Conservation (phyloP, 2,329 filamentous ascomycete genomes). For the Aphanoascus verrucosus region DNA sequence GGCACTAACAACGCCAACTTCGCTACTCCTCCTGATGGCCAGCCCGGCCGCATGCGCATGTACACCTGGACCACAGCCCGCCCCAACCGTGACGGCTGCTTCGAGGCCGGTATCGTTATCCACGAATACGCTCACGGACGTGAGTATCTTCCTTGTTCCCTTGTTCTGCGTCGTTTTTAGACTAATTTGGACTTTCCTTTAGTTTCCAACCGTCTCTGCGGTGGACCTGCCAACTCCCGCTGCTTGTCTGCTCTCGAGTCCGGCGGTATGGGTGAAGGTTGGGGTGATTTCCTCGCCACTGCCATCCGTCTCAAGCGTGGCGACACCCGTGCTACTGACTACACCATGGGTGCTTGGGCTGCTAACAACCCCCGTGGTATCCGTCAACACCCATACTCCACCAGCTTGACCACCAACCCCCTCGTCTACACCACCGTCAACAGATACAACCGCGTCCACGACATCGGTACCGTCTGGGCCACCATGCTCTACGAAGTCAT, state of each 20-base stretch:
- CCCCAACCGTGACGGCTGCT: conserved; percentile 13
- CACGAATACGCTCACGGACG: conserved; percentile 15
- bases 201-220: conserved; percentile 15
- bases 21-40: conserved; percentile 15
- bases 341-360: conserved; percentile 14
- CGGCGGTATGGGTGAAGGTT: conserved; percentile 16
- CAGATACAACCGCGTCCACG: conserved; percentile 7
- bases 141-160: conserved; percentile 7
- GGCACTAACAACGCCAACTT: conserved; percentile 16
- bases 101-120: conserved; percentile 15
- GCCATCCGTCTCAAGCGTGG: conserved; percentile 10
- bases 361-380: conserved; percentile 12
- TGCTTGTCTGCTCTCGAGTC: conserved; percentile 14
- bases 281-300: conserved; percentile 15
- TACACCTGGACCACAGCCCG: conserved; percentile 14
- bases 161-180: background rate
- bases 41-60: conserved; percentile 15
- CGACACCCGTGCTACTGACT: conserved; percentile 13
- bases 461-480: conserved; percentile 14
- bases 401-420: conserved; percentile 13
- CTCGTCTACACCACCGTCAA: conserved; percentile 11
- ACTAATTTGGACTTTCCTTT: background rate
- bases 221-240: conserved; percentile 14
- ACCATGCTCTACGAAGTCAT: conserved; percentile 15
- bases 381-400: conserved; percentile 14